Conservation (phyloP, 208 protist genomes). For the Leishmania mexicana region DNA sequence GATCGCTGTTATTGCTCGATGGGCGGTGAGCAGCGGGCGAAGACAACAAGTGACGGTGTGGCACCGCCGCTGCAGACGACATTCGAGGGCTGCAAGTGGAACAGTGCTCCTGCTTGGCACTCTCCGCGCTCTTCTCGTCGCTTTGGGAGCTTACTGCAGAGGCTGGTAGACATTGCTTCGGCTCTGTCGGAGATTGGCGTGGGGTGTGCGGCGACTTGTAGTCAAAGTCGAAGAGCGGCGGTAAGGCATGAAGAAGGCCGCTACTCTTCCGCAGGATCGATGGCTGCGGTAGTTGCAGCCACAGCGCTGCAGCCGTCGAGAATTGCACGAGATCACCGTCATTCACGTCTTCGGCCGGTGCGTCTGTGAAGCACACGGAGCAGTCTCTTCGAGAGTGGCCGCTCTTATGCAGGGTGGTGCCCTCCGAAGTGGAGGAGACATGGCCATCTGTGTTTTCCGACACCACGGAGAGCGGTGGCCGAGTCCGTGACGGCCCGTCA, state of each 20-base stretch:
- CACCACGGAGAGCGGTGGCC: background rate
- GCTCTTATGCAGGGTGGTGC: background rate
- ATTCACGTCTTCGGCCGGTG: background rate
- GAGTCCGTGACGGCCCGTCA: background rate
- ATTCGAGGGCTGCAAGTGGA: background rate
- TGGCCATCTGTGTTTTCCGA: background rate
- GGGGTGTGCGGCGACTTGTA: conserved; percentile 21
- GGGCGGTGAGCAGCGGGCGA: background rate
- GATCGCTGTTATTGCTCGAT: background rate
- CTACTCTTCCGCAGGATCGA: conserved; percentile 30
- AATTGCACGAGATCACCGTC: background rate
- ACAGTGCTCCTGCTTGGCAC: background rate
- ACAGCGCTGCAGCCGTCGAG: background rate
- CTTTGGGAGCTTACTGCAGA: background rate
- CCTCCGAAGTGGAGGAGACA: background rate
- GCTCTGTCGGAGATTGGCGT: background rate
- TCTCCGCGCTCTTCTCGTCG: background rate
- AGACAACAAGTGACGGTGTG: background rate
- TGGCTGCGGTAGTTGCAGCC: background rate
- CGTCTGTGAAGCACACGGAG: conserved; percentile 14
- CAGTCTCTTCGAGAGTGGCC: background rate
- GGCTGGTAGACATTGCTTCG: background rate
- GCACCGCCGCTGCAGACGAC: background rate
- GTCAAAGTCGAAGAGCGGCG: conserved; percentile 23
- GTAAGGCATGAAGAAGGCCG: conserved; percentile 9